Conservation (phyloP, 306 rosid genomes). For the Sophora flavescens region DNA sequence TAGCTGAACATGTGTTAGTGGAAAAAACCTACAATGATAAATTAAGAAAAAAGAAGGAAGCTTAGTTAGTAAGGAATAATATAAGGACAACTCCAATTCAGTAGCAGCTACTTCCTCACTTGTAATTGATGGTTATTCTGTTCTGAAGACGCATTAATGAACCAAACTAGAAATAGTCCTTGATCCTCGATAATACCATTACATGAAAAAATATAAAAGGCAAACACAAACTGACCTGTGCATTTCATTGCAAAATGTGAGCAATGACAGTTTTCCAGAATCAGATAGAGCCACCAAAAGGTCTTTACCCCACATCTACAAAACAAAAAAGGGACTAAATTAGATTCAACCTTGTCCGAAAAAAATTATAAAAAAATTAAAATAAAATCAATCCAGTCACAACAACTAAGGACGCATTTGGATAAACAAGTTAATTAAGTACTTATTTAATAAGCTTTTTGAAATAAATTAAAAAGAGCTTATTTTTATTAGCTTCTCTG, state of each 20-base stretch:
- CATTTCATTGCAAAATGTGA: constrained; percentile 94
- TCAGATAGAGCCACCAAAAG: constrained; percentile 86
- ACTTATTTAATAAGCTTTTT: too few species aligned
- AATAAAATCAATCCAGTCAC: neutral
- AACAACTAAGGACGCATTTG: neutral
- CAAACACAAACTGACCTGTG: constrained; percentile 63
- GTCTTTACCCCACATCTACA: constrained; percentile 84
- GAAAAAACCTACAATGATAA: constrained; percentile 70
- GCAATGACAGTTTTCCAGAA: constrained; percentile 94
- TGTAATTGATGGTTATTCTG: constrained; percentile 10
- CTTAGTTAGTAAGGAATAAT: constrained; percentile 33
- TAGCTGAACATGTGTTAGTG: constrained; percentile 77
- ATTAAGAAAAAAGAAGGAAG: constrained; percentile 32
- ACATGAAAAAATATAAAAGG: constrained; percentile 2
- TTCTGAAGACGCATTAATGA: neutral
- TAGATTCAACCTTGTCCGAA: constrained; percentile 22
- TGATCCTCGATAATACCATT: constrained; percentile 13
- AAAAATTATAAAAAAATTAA: neutral
- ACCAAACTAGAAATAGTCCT: constrained; percentile 31
- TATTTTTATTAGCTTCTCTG: too few species aligned
- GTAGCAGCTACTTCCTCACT: neutral
- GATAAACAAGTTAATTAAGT: too few species aligned
- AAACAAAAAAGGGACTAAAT: constrained; percentile 30
- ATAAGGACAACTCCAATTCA: neutral
- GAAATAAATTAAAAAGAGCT: too few species aligned